Evolutionary conservation across 345 rosid species (phyloP), one percentile per base, ranked within the genome.

Genomic region (Salix caprea): DNA sequence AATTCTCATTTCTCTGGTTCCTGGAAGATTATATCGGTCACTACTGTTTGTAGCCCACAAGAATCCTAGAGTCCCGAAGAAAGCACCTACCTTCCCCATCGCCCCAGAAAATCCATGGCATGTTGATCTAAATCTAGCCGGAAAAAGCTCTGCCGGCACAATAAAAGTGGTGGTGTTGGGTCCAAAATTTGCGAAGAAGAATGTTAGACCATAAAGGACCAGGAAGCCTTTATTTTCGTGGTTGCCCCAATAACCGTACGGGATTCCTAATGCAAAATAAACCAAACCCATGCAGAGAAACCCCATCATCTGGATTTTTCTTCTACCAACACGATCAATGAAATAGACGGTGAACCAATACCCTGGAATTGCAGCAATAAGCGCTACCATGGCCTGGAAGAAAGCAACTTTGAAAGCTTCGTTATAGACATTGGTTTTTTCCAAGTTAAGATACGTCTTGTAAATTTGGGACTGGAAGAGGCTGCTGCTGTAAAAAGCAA

Each of bases 51-150:
- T 80, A 46, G 88, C 91, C 92, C 85, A 88, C 50, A 85, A 65
- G 66, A 93, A 85, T 37, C 88, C 94, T 1, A 93, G 78, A 0
- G 90, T 78, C 5, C 96, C 97, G 40, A 90, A 79, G 39, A 91
- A 82, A 0, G 98, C 97, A 13, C 98, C 98, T 0, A 88, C 62
- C 81, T 91, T 93, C 69, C 98, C 98, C 10, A 74, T 37, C 0
- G 98, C 94, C 42, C 90, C 98, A 0, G 96, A 81, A 32, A 93
- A 85, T 44, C 93, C 98, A 36, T 93, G 94, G 77, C 98, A 93
- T 3, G 94, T 93, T 3, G 97, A 82, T 76, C 98, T 84, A 52
- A 93, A 89, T 80, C 98, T 86, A 0, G 98, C 91, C 3, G 98
- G 98, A 52, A 93, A 93, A 26, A 91, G 90, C 67, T 93, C 97